phyloP scores from a whole-genome alignment of 202 grass and related monocot species.

The Musa balbisiana region DNA sequence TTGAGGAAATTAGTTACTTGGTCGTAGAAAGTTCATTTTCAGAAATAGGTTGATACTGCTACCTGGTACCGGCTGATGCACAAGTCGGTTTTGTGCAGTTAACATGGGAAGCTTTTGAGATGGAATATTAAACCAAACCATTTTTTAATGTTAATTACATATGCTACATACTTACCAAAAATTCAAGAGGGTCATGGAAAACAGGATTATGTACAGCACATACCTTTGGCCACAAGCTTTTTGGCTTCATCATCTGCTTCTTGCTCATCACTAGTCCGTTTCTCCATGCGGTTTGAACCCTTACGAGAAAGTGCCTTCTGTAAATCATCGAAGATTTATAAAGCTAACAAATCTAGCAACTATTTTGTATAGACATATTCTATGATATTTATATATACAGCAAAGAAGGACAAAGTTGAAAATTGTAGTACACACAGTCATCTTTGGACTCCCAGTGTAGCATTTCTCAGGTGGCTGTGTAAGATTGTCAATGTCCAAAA shows the following conservation, averaged over 20 bases:
- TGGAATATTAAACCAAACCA: background rate
- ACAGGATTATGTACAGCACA: background rate
- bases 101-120: too few species aligned
- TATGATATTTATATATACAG: background rate
- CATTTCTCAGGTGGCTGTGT: too few species aligned
- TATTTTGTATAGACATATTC: background rate
- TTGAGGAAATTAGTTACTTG: too few species aligned
- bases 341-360: background rate
- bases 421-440: background rate
- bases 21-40: too few species aligned
- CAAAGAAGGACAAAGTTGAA: background rate
- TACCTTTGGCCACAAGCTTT: conserved; percentile 9
- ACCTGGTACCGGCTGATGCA: too few species aligned
- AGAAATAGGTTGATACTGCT: too few species aligned
- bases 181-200: background rate
- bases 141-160: background rate
- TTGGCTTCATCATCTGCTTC: conserved; percentile 1
- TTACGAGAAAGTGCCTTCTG: conserved; percentile 17
- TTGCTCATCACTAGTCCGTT: background rate
- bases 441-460: too few species aligned
- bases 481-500: too few species aligned
- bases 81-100: too few species aligned
- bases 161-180: background rate
- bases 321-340: background rate
- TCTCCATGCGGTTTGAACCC: conserved; percentile 11